A percentile compares a stretch with the other conserved stretches of the same genome.
phyloP scores from a whole-genome alignment of 176 grass and related monocot genomes.

The Hsuehochloa calcarea region DNA sequence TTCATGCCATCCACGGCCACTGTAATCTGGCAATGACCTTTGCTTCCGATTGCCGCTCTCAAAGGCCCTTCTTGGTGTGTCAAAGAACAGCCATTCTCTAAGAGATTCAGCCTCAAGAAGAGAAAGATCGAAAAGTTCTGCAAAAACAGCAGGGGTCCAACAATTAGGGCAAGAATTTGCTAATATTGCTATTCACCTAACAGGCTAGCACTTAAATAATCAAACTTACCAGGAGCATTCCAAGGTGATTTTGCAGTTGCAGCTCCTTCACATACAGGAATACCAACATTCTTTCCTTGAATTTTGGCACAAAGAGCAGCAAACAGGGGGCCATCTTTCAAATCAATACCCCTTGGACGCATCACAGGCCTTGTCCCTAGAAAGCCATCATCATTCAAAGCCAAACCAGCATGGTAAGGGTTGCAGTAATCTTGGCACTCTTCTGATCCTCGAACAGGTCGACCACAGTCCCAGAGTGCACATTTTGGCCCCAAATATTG shows the following conservation, averaged over 20 bases:
- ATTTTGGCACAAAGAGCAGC: slow-evolving; percentile 76
- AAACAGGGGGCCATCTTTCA: slow-evolving; percentile 93
- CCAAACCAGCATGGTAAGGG: slow-evolving; percentile 70
- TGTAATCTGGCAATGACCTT: slow-evolving; percentile 88
- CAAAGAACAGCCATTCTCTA: slow-evolving; percentile 97
- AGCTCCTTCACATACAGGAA: slow-evolving; percentile 94
- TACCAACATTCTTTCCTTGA: slow-evolving; percentile 77
- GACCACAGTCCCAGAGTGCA: slow-evolving; percentile 86
- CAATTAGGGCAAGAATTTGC: slow-evolving; percentile 14
- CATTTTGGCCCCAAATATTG: slow-evolving; percentile 87
- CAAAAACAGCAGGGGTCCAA: slow-evolving; percentile 26
- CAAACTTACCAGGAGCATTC: slow-evolving; percentile 77
- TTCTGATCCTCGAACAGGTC: slow-evolving; percentile 64
- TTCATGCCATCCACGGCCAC: slow-evolving; percentile 90
- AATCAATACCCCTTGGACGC: slow-evolving; percentile 79
- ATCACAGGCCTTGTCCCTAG: slow-evolving; percentile 84
- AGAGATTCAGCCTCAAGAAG: slow-evolving; percentile 87
- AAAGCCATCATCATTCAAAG: slow-evolving; percentile 76
- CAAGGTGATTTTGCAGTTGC: slow-evolving; percentile 92
- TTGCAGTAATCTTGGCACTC: slow-evolving; percentile 73
- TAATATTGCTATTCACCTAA: not conserved
- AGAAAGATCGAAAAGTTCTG: slow-evolving; percentile 88
- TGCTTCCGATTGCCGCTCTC: slow-evolving; percentile 91
- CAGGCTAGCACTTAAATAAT: not conserved
- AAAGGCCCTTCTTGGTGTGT: slow-evolving; percentile 91